Conservation (phyloP, 164 flowering plant species). For the Vitis cinerea region DNA sequence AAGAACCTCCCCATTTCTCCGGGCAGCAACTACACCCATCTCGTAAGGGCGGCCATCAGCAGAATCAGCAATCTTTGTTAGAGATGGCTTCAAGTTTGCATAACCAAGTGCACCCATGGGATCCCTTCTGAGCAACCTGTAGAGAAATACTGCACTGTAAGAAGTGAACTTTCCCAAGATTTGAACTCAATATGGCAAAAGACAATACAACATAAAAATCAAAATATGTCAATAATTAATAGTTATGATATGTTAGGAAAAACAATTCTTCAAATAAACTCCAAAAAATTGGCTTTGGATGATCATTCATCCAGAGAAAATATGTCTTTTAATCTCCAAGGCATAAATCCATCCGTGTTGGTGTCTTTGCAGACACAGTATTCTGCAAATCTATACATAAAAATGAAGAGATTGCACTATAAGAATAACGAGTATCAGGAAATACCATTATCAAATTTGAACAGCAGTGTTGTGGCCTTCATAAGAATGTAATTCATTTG, state of each 20-base stretch:
- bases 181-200: background rate
- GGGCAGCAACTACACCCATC: constrained; percentile 87
- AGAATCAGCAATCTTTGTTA: constrained; percentile 65
- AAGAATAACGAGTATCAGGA: background rate
- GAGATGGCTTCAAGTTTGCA: constrained; percentile 55
- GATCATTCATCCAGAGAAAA: background rate
- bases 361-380: background rate
- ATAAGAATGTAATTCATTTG: too few relatives aligned
- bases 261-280: background rate
- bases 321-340: background rate
- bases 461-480: too few relatives aligned
- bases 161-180: background rate
- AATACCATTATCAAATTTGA: too few relatives aligned
- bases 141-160: constrained; percentile 1
- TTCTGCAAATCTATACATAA: background rate
- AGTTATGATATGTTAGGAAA: background rate
- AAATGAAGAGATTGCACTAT: constrained; percentile 2
- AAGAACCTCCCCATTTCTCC: constrained; percentile 88
- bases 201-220: background rate
- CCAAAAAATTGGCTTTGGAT: background rate
- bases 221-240: background rate
- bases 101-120: constrained; percentile 98
- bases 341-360: background rate
- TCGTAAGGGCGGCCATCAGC: constrained; percentile 84
- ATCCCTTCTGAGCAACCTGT: constrained; percentile 86